These are phyloP conservation scores for Daldinia decipiens DNA, from an alignment of 495 filamentous ascomycete genomes.

Conservation along the genomic window DNA sequence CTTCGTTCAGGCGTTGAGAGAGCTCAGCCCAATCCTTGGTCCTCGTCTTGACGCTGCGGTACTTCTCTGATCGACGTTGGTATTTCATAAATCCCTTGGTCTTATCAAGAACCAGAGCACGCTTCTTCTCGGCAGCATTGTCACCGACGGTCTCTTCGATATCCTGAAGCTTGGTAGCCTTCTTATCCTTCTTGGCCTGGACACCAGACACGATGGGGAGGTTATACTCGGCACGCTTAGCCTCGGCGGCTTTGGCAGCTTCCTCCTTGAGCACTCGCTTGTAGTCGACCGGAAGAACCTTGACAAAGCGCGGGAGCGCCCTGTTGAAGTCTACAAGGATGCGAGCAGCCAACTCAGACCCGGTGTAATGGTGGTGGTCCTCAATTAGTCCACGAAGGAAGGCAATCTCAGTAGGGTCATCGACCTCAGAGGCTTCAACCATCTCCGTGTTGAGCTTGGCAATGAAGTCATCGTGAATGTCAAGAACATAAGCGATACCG, in stretches of 20 bases:
- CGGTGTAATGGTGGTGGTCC: slow-evolving; percentile 99
- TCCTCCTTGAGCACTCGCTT: slow-evolving; percentile 93
- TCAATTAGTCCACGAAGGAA: slow-evolving; percentile 94
- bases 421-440: slow-evolving; percentile 90
- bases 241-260: slow-evolving; percentile 82
- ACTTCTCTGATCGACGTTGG: slow-evolving; percentile 92
- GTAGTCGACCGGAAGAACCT: slow-evolving; percentile 96
- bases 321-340: slow-evolving; percentile 97
- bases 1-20: slow-evolving; percentile 87
- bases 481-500: slow-evolving; percentile 96
- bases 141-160: slow-evolving; percentile 95
- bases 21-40: slow-evolving; percentile 96
- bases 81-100: slow-evolving; percentile 99
- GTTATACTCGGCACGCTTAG: slow-evolving; percentile 82
- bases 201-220: slow-evolving; percentile 81
- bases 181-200: slow-evolving; percentile 69
- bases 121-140: slow-evolving; percentile 87
- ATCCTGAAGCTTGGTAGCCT: slow-evolving; percentile 87
- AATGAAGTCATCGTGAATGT: slow-evolving; percentile 90
- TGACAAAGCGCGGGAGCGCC: slow-evolving; percentile 91
- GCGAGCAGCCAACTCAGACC: slow-evolving; percentile 94
- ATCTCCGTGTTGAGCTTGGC: slow-evolving; percentile 98
- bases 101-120: slow-evolving; percentile 94
- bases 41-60: slow-evolving; percentile 85
- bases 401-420: slow-evolving; percentile 92